These are phyloP conservation scores for Entrophospora sp. DNA, from an alignment of 192 early-diverging fungal species.

Conservation along the genomic window DNA sequence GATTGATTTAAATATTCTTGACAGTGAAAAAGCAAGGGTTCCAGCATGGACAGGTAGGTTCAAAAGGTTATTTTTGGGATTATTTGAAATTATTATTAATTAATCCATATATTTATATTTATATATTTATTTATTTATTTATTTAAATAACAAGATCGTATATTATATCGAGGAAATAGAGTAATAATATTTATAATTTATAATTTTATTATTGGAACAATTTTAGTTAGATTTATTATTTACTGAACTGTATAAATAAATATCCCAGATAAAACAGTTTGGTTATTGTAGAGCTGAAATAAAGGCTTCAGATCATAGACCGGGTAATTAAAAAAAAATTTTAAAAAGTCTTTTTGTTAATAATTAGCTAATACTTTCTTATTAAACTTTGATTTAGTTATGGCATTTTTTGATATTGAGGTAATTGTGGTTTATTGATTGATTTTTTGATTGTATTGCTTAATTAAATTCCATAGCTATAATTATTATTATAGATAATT, in stretches of 20 bases:
- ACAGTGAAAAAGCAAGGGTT: constrained; percentile 51
- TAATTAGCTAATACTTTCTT: neutral
- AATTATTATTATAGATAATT: constrained; percentile 25
- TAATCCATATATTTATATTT: neutral
- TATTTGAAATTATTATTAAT: constrained; percentile 4
- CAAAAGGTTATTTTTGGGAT: constrained; percentile 22
- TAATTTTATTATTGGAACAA: neutral
- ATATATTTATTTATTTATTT: neutral
- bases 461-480: constrained; percentile 5
- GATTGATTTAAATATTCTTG: no score
- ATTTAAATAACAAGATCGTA: constrained; percentile 44
- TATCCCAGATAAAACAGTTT: constrained; percentile 29
- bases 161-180: constrained; percentile 47
- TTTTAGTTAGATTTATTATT: neutral
- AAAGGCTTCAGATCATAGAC: constrained; percentile 73
- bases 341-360: neutral
- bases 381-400: constrained; percentile 13
- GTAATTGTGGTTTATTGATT: neutral
- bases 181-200: constrained; percentile 20
- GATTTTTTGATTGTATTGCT: constrained; percentile 17
- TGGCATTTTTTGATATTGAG: constrained; percentile 29
- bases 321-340: constrained; percentile 35
- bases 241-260: neutral
- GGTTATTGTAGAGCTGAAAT: constrained; percentile 50
- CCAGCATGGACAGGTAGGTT: constrained; percentile 65